phyloP scores from a whole-genome alignment of 1,284 basidiomycete species.

The Pulchroboletus neoregius region DNA sequence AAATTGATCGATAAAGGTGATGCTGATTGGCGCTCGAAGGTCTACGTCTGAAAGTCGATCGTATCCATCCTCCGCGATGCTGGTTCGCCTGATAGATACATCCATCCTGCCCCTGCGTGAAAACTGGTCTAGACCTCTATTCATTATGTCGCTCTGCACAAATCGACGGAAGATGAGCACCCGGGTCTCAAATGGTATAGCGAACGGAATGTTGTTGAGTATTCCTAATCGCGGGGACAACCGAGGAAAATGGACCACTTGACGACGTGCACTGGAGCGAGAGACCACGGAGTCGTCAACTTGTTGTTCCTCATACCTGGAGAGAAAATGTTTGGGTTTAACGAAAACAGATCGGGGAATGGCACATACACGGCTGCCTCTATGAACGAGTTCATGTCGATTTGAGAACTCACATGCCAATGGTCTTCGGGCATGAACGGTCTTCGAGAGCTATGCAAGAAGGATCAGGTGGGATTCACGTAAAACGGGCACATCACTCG shows the following conservation, averaged over 20 bases:
- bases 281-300: constrained; percentile 33
- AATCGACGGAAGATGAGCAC: constrained; percentile 89
- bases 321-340: background rate
- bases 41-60: constrained; percentile 71
- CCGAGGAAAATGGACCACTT: constrained; percentile 58
- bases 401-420: constrained; percentile 79
- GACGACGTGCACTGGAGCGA: constrained; percentile 58
- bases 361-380: constrained; percentile 75
- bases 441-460: constrained; percentile 62
- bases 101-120: constrained; percentile 35
- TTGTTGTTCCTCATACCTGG: constrained; percentile 57
- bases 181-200: constrained; percentile 89
- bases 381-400: constrained; percentile 84
- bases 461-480: constrained; percentile 4
- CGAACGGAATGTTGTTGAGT: constrained; percentile 95
- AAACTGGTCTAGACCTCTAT: constrained; percentile 17
- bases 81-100: constrained; percentile 69
- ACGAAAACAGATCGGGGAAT: background rate
- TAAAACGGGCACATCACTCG: constrained; percentile 31
- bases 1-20: constrained; percentile 89
- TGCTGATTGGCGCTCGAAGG: constrained; percentile 79
- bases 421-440: constrained; percentile 79
- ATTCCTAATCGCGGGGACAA: constrained; percentile 87
- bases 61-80: constrained; percentile 87
- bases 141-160: constrained; percentile 56